Percentiles rank a stretch among this genome's conserved stretches.
Conservation (phyloP, 2,329 filamentous ascomycete species). For the Xylariomycetidae sp. region DNA sequence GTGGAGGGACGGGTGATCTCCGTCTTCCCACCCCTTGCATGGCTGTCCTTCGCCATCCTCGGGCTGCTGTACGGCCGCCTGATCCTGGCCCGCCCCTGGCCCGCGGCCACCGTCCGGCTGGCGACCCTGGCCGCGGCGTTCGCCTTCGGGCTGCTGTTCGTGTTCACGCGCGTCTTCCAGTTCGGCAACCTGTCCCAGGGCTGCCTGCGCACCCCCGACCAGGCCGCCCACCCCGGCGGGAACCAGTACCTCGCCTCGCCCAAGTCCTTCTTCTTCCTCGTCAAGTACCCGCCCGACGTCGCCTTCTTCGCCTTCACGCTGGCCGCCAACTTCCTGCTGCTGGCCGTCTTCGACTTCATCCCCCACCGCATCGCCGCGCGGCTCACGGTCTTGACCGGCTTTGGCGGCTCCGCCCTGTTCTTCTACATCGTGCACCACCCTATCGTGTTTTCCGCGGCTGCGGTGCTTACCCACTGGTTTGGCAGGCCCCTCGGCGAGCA, state of each 20-base stretch:
- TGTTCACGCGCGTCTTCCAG: constrained; percentile 33
- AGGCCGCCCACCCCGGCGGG: constrained; percentile 19
- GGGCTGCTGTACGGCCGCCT: constrained; percentile 38
- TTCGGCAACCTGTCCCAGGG: constrained; percentile 39
- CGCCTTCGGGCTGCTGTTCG: constrained; percentile 31
- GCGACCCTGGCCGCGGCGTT: constrained; percentile 26
- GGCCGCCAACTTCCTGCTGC: constrained; percentile 31
- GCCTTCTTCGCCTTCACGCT: constrained; percentile 38
- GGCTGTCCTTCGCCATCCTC: constrained; percentile 40
- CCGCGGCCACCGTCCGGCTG: constrained; percentile 14
- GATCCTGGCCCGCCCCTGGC: constrained; percentile 18
- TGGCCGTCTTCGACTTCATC: constrained; percentile 30
- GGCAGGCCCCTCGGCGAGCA: constrained; percentile 28
- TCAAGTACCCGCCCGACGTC: constrained; percentile 42
- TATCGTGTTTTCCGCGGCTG: constrained; percentile 24
- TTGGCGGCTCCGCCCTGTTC: constrained; percentile 40
- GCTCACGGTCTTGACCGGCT: constrained; percentile 33
- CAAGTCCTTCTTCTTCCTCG: constrained; percentile 39
- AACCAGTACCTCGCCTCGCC: constrained; percentile 38
- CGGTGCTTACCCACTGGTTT: constrained; percentile 22
- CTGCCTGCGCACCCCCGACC: constrained; percentile 35
- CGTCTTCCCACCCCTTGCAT: constrained; percentile 38
- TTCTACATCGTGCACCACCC: constrained; percentile 37
- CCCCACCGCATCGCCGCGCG: constrained; percentile 24
- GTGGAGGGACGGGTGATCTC: constrained; percentile 27